These are phyloP conservation scores for Hyaloscypha hepaticicola DNA, from an alignment of 495 filamentous ascomycete species.

Conservation along the genomic window DNA sequence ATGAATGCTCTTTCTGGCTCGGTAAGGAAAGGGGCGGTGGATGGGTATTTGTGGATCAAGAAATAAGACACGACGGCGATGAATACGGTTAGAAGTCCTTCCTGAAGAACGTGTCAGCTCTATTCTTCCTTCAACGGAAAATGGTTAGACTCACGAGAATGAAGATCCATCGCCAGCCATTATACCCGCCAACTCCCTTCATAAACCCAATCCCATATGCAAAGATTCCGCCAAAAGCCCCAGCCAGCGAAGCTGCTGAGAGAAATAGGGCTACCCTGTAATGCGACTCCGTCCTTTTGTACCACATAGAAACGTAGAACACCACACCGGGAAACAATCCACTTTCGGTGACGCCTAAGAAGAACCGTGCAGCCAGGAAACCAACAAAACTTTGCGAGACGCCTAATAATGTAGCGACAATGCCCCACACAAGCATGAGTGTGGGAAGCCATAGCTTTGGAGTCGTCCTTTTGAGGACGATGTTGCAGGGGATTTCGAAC, in stretches of 20 bases:
- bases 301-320: slow-evolving; percentile 62
- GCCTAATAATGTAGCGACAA: slow-evolving; percentile 62
- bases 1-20: slow-evolving; percentile 55
- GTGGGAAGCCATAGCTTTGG: slow-evolving; percentile 46
- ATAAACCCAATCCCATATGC: slow-evolving; percentile 66
- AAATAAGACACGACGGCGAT: slow-evolving; percentile 62
- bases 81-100: slow-evolving; percentile 57
- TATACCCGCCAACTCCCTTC: slow-evolving; percentile 43
- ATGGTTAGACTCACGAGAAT: not conserved
- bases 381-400: slow-evolving; percentile 63
- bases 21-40: slow-evolving; percentile 64
- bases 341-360: slow-evolving; percentile 60
- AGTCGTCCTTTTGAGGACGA: slow-evolving; percentile 69
- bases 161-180: slow-evolving; percentile 63
- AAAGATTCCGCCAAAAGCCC: slow-evolving; percentile 59
- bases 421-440: slow-evolving; percentile 54
- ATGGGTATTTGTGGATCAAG: slow-evolving; percentile 73
- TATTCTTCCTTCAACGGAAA: slow-evolving; percentile 51
- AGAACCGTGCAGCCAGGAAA: slow-evolving; percentile 63
- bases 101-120: not conserved
- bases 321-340: slow-evolving; percentile 56
- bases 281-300: slow-evolving; percentile 59
- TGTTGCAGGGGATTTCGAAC: slow-evolving; percentile 64
- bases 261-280: slow-evolving; percentile 58
- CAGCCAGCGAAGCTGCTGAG: slow-evolving; percentile 53